Evolutionary conservation across 306 rosid genomes (phyloP), one percentile per base, ranked within the genome.

Genomic region (Vicia faba): DNA sequence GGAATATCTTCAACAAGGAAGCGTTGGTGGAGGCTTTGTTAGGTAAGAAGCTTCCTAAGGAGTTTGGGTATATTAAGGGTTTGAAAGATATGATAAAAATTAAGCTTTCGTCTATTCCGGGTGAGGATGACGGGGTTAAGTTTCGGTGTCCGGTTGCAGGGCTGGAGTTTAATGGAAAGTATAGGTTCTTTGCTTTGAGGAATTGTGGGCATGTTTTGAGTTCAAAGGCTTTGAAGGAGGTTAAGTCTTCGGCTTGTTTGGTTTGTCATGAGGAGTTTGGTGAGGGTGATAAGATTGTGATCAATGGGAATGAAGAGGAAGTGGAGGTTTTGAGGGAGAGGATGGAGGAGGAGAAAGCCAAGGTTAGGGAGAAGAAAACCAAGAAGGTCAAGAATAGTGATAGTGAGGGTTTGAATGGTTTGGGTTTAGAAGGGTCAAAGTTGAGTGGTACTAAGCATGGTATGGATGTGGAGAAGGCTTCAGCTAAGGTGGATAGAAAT

Each of bases 191-290:
- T 10, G 95, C 90, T 1, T 36, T 90, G 70, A 93, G 64, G 74
- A 84, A 77, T 45, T 93, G 99, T 70, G 99, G 99, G 72, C 99
- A 93, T 78, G 97, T 90, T 15, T 43, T 93, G 84, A 93, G 97
- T 67, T 85, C 86, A 0, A 93, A 86, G 80, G 99, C 97, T 26
- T 25, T 93, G 86, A 93, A 84, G 81, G 96, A 88, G 80, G 87
- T 93, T 11, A 90, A 85, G 73, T 84, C 95, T 0, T 80, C 87
- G 0, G 40, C 80, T 5, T 93, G 97, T 72, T 76, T 93, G 28
- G 90, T 93, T 33, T 93, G 99, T 63, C 96, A 82, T 35, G 45
- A 15, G 51, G 95, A 79, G 36, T 93, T 75, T 73, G 55, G 26
- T 10, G 89, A 82, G 66, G 70, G 11, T 7, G 97, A 90, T 64